A percentile compares a stretch with the other conserved stretches of the same genome.
Conservation (phyloP, 2,329 filamentous ascomycete genomes). For the Orbilia oligospora region DNA sequence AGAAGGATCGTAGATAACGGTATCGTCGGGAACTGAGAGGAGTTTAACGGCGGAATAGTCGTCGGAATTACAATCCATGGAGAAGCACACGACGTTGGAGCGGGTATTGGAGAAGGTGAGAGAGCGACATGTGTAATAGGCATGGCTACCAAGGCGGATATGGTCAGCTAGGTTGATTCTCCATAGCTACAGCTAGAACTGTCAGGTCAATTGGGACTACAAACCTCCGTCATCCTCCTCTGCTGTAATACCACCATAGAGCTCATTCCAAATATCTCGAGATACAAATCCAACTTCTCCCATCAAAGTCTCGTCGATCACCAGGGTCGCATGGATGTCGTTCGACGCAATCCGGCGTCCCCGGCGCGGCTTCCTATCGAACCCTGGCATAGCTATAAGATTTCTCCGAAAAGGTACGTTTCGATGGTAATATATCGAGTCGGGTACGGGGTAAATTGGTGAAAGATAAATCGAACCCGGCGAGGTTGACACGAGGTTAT, state of each 20-base stretch:
- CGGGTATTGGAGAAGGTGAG: conserved; percentile 67
- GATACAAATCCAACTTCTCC: conserved; percentile 89
- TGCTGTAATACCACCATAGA: conserved; percentile 77
- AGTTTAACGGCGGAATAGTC: conserved; percentile 69
- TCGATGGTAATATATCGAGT: not conserved
- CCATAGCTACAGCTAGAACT: not conserved
- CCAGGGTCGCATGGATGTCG: conserved; percentile 74
- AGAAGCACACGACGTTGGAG: conserved; percentile 72
- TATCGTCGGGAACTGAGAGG: conserved; percentile 73
- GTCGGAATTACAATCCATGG: conserved; percentile 90
- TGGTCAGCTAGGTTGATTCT: conserved; percentile 13
- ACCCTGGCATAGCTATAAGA: conserved; percentile 69
- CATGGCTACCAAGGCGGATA: conserved; percentile 65
- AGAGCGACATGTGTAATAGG: conserved; percentile 68
- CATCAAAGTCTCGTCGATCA: conserved; percentile 87
- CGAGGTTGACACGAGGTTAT: conserved; percentile 14
- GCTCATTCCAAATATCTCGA: conserved; percentile 84
- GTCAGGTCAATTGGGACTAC: conserved; percentile 63
- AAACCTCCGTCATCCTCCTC: conserved; percentile 67
- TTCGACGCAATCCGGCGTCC: conserved; percentile 73
- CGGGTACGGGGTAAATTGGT: not conserved
- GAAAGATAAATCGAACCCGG: conserved; percentile 11
- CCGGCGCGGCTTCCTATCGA: conserved; percentile 49
- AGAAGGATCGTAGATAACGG: conserved; percentile 85
- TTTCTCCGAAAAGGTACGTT: not conserved